Conservation (phyloP, 2,329 filamentous ascomycete species). For the Rhinocladiella similis region DNA sequence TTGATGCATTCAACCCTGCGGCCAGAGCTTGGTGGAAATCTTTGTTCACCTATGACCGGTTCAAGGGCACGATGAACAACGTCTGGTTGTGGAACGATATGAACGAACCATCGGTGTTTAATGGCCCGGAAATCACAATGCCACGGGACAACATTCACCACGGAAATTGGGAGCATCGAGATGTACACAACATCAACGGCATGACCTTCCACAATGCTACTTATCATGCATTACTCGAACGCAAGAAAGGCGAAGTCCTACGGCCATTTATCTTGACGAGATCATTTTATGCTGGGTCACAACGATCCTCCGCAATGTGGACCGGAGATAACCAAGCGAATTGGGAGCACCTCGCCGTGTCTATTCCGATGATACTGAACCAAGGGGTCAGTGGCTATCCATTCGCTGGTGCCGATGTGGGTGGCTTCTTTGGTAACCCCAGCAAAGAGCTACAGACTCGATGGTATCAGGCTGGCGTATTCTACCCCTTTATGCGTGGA, state of each 20-base stretch:
- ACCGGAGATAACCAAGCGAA: slow-evolving; percentile 95
- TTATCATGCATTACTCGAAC: slow-evolving; percentile 76
- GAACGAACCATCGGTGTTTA: slow-evolving; percentile 99
- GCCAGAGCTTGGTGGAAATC: slow-evolving; percentile 87
- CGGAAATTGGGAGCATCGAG: slow-evolving; percentile 92
- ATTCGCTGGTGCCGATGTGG: slow-evolving; percentile 92
- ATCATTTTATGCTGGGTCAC: slow-evolving; percentile 87
- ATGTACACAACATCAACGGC: slow-evolving; percentile 93
- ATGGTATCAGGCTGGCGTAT: slow-evolving; percentile 96
- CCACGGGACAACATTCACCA: slow-evolving; percentile 95
- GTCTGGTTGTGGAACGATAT: slow-evolving; percentile 99
- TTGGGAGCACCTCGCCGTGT: slow-evolving; percentile 87
- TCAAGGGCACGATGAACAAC: slow-evolving; percentile 83
- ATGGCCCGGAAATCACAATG: slow-evolving; percentile 97
- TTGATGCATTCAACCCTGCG: slow-evolving; percentile 93
- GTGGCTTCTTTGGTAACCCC: slow-evolving; percentile 97
- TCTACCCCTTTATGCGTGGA: slow-evolving; percentile 97
- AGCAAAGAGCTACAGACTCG: slow-evolving; percentile 86
- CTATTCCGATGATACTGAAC: slow-evolving; percentile 89
- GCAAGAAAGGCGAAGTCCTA: slow-evolving; percentile 80
- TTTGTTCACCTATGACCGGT: slow-evolving; percentile 83
- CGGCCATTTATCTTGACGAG: slow-evolving; percentile 92
- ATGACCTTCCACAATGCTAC: slow-evolving; percentile 96
- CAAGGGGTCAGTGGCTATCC: slow-evolving; percentile 92
- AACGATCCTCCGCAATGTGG: slow-evolving; percentile 94